Evolutionary conservation across 129 eudicot genomes (phyloP), one percentile per base, ranked within the genome.

Genomic region (Daucus carota): DNA sequence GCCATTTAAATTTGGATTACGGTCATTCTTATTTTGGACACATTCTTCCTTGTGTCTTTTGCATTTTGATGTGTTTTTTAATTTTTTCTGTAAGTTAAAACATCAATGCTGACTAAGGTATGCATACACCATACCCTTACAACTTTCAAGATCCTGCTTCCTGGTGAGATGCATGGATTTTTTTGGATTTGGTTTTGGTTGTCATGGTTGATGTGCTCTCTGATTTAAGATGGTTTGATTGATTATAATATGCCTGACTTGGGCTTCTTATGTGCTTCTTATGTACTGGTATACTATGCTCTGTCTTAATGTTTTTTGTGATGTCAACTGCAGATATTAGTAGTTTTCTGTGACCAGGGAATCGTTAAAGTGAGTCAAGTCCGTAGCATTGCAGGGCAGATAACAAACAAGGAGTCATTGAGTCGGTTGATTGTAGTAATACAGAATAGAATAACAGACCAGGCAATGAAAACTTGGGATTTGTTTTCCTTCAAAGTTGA

Each of bases 401-500:
- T 92, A 46, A 83, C 76, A 80, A 83, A 92, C 41, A 88, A 84
- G 81, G 92, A 84, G 40, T 81, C 74, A 43, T 85, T 89, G 50
- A 85, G 78, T 80, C 80, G 92, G 73, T 79, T 90, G 80, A 92
- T 92, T 75, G 73, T 92, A 38, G 82, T 92, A 18, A 88, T 88
- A 45, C 96, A 92, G 72, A 85, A 76, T 65, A 82, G 84, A 77
- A 83, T 92, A 10, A 92, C 97, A 28, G 86, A 77, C 78, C 97
- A 88, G 78, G 97, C 97, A 31, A 46, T 43, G 80, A 92, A 88
- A 82, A 87, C 89, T 32, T 75, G 86, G 36, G 96, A 86, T 22
- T 84, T 81, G 33, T 90, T 88, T 70, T 16, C 87, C 8, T 87
- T 86, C 80, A 90, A 86, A 74, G 96, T 86, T 62, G 97, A 92